phyloP scores from a whole-genome alignment of 2,329 filamentous ascomycete genomes.

The Phaeophleospora eucalypticola region DNA sequence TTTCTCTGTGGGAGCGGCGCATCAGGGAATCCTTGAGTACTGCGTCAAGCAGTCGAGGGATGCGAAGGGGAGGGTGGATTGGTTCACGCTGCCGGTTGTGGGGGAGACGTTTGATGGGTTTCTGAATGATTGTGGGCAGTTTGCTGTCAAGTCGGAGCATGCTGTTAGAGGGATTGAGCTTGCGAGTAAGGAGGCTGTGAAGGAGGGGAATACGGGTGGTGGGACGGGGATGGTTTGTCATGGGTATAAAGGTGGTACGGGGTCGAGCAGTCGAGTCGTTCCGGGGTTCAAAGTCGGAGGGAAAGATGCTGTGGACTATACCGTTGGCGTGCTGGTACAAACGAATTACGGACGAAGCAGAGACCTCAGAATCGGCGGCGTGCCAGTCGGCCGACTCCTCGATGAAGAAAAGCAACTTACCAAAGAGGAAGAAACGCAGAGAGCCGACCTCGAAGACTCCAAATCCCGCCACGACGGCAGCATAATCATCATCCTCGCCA shows the following conservation, averaged over 20 bases:
- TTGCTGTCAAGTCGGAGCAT: constrained; percentile 2
- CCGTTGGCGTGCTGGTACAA: constrained; percentile 1
- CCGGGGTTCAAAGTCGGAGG: neutral
- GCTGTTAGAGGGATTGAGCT: neutral
- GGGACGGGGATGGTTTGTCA: constrained; percentile 3
- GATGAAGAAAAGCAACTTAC: neutral
- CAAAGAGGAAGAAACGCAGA: neutral
- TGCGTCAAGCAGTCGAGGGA: neutral
- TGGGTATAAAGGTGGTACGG: constrained; percentile 1
- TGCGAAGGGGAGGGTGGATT: neutral
- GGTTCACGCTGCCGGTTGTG: neutral
- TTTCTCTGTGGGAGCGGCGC: neutral
- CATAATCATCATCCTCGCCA: constrained; percentile 4
- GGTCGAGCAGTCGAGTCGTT: constrained; percentile 1
- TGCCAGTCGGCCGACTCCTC: neutral
- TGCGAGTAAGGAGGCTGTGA: neutral
- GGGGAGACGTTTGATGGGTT: constrained; percentile 2
- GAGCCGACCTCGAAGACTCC: neutral
- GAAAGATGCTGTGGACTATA: neutral
- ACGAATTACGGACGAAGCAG: constrained; percentile 1
- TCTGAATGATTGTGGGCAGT: neutral
- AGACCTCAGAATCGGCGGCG: constrained; percentile 1
- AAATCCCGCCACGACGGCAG: neutral
- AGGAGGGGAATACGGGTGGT: constrained; percentile 1
- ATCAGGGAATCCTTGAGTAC: neutral